A percentile compares a stretch with the other conserved stretches of the same genome.
Evolutionary conservation across 352 stramenopile genomes (phyloP).

Genomic region (Phytopythium ostracodes): DNA sequence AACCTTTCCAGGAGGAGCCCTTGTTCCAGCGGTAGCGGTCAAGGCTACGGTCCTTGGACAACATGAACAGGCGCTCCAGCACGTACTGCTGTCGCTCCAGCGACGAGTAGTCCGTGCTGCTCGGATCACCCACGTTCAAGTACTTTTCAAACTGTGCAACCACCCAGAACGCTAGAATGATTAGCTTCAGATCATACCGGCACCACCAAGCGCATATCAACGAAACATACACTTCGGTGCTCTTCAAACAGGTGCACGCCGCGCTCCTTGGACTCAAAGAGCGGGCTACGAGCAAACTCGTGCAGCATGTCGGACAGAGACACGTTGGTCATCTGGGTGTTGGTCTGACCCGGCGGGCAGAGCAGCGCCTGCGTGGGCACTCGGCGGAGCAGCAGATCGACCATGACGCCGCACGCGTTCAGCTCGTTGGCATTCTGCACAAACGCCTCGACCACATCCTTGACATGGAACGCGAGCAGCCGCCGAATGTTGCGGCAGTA

Average conservation of each 20-base stretch:
- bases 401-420: conserved; percentile 75
- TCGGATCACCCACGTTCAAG: conserved; percentile 75
- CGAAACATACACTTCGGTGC: conserved; percentile 58
- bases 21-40: conserved; percentile 84
- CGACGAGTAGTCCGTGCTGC: conserved; percentile 64
- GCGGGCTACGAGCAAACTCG: conserved; percentile 49
- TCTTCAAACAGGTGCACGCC: conserved; percentile 79
- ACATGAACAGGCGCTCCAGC: conserved; percentile 76
- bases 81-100: conserved; percentile 83
- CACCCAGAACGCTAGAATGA: conserved; percentile 9
- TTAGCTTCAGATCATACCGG: not conserved
- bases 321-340: conserved; percentile 75
- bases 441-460: conserved; percentile 81
- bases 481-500: conserved; percentile 82
- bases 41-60: conserved; percentile 84
- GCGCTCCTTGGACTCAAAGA: conserved; percentile 75
- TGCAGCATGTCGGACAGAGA: conserved; percentile 77
- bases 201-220: not conserved
- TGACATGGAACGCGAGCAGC: conserved; percentile 78
- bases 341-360: conserved; percentile 63
- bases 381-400: conserved; percentile 68
- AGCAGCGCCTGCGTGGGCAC: conserved; percentile 69
- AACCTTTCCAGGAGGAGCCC: conserved; percentile 69
- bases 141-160: conserved; percentile 81
- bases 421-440: conserved; percentile 77